Conservation (phyloP, 257 asterid genomes). For the Petrea volubilis region DNA sequence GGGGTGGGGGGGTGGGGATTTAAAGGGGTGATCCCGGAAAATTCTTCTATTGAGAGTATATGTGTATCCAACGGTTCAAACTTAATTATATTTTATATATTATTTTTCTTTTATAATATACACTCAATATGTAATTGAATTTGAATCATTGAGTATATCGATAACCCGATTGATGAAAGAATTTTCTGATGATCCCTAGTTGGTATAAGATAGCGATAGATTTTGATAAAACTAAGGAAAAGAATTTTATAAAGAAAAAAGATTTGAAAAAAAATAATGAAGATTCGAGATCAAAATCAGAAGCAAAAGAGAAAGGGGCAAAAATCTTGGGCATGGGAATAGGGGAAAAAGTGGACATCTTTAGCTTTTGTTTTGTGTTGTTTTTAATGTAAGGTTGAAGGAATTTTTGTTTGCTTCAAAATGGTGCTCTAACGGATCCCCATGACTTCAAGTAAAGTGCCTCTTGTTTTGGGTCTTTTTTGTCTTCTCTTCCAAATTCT, state of each 20-base stretch:
- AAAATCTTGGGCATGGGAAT: conserved; percentile 59
- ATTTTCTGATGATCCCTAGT: too few relatives aligned
- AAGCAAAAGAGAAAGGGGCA: conserved; percentile 41
- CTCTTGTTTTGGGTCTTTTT: conserved; percentile 27
- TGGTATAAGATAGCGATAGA: conserved; percentile 41
- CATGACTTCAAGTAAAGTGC: conserved; percentile 40
- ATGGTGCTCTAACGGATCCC: conserved; percentile 50
- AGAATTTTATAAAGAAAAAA: neutral
- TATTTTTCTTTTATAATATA: too few relatives aligned
- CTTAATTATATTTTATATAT: too few relatives aligned
- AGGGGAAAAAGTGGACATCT: conserved; percentile 51
- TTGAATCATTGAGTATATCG: too few relatives aligned
- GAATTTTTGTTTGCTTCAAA: conserved; percentile 43
- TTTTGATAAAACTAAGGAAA: conserved; percentile 33
- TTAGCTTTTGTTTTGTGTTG: conserved; percentile 29
- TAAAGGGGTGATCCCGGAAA: conserved; percentile 49
- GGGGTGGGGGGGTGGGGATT: conserved; percentile 14
- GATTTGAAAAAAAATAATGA: conserved; percentile 1
- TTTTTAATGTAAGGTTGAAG: conserved; percentile 29
- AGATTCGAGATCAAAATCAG: conserved; percentile 52
- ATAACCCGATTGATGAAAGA: too few relatives aligned
- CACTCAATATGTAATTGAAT: too few relatives aligned
- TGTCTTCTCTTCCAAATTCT: too few relatives aligned
- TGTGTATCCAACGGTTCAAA: too few relatives aligned
- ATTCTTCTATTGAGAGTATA: too few relatives aligned